Evolutionary conservation across 1,139 yeast genomes (phyloP).

Genomic region (Candida smagusa): DNA sequence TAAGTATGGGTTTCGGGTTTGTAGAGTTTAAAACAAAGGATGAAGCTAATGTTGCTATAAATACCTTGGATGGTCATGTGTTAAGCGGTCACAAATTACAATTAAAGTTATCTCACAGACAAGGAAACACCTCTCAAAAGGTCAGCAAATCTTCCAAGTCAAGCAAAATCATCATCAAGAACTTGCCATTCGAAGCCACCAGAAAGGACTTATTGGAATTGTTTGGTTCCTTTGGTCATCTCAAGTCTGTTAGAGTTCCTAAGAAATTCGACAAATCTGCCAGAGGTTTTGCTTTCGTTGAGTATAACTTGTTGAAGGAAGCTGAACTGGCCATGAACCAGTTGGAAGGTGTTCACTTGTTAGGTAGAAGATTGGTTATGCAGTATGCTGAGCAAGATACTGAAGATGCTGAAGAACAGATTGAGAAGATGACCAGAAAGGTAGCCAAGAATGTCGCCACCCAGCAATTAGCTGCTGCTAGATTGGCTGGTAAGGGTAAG

Average conservation of each 20-base stretch:
- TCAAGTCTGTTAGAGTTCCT: constrained; percentile 94
- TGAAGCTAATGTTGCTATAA: constrained; percentile 74
- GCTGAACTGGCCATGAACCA: constrained; percentile 96
- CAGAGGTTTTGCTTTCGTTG: constrained; percentile 97
- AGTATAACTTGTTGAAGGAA: constrained; percentile 81
- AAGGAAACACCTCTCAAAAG: constrained; percentile 34
- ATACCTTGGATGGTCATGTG: constrained; percentile 70
- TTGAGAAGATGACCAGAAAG: constrained; percentile 83
- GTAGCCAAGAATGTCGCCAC: constrained; percentile 80
- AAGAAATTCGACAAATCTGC: constrained; percentile 93
- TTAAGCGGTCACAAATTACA: constrained; percentile 90
- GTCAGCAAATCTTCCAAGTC: constrained; percentile 39
- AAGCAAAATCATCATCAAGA: constrained; percentile 86
- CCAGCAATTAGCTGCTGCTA: constrained; percentile 68
- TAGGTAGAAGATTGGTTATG: constrained; percentile 94
- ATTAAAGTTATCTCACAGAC: constrained; percentile 81
- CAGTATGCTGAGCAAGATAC: constrained; percentile 87
- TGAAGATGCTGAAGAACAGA: constrained; percentile 83
- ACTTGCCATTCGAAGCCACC: constrained; percentile 94
- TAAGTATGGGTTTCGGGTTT: constrained; percentile 98
- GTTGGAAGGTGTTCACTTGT: constrained; percentile 91
- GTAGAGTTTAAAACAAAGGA: constrained; percentile 81
- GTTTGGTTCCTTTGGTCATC: constrained; percentile 90
- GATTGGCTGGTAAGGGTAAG: constrained; percentile 73
- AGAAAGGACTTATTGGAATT: constrained; percentile 87